Evolutionary conservation across 2,329 filamentous ascomycete species (phyloP).

Genomic region (Colletotrichum karsti): DNA sequence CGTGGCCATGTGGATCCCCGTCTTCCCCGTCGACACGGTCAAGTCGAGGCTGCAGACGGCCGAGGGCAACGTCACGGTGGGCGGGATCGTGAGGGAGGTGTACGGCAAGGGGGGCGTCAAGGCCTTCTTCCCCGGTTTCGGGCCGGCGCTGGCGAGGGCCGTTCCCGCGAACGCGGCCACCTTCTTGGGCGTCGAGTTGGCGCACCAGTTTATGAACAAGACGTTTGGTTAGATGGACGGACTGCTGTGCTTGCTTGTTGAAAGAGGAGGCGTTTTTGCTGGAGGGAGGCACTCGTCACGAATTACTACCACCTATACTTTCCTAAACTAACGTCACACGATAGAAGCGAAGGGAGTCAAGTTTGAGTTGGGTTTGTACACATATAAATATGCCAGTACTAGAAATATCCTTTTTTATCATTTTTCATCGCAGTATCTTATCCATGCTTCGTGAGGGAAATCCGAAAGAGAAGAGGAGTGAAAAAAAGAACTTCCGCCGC

Average conservation of each 20-base stretch:
- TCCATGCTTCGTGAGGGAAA: background rate
- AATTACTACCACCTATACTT: background rate
- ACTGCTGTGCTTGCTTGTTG: background rate
- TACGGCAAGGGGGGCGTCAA: conserved; percentile 84
- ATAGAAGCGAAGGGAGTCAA: background rate
- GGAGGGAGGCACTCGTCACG: background rate
- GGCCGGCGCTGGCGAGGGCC: conserved; percentile 88
- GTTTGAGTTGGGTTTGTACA: no score
- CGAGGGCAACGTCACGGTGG: conserved; percentile 83
- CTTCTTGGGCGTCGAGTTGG: conserved; percentile 86
- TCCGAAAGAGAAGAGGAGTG: background rate
- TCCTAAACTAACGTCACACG: background rate
- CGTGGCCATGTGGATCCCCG: conserved; percentile 98
- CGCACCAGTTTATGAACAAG: conserved; percentile 84
- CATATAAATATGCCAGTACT: background rate
- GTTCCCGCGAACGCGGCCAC: conserved; percentile 97
- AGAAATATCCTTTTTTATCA: background rate
- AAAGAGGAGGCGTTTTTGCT: background rate
- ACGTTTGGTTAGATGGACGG: conserved; percentile 58
- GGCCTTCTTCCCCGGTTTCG: conserved; percentile 97
- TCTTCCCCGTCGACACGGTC: conserved; percentile 97
- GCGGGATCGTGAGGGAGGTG: conserved; percentile 81
- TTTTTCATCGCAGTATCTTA: background rate
- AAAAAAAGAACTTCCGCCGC: background rate
- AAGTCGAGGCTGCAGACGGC: conserved; percentile 94